Percentiles rank a stretch among this genome's conserved stretches.
These are phyloP conservation scores for Rhodomyrtus tomentosa DNA, from an alignment of 345 rosid genomes.

Conservation along the genomic window DNA sequence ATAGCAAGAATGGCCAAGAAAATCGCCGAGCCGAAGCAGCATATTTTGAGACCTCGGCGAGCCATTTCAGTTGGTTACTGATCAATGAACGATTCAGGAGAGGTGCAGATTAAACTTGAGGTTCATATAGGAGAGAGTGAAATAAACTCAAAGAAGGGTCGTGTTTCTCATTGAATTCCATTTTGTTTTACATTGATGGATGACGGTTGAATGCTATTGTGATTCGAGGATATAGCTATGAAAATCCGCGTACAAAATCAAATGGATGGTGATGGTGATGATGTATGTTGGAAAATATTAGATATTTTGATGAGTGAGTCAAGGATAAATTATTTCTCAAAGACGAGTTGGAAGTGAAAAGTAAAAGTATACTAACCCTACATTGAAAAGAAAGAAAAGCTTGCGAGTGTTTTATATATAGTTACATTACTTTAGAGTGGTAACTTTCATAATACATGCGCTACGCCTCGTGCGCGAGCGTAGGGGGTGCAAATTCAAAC, in stretches of 20 bases:
- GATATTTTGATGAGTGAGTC: no score
- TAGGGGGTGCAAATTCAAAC: no score
- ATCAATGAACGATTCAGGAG: neutral
- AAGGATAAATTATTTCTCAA: no score
- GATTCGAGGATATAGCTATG: neutral
- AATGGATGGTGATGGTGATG: neutral
- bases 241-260: neutral
- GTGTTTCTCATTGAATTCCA: neutral
- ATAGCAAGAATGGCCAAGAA: conserved; percentile 4
- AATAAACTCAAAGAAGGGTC: neutral
- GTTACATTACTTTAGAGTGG: no score
- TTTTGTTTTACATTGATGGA: neutral
- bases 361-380: no score
- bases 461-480: no score
- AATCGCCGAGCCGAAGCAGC: conserved; percentile 7
- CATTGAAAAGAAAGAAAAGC: no score
- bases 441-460: no score
- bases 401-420: no score
- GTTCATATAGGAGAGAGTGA: neutral
- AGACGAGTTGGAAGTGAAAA: no score
- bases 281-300: no score
- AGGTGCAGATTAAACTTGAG: neutral
- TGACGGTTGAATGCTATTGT: neutral
- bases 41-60: conserved; percentile 13
- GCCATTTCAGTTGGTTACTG: neutral